Base-by-base conservation (phyloP, 1,139 yeast species). In the Candida sanyaensis region DNA sequence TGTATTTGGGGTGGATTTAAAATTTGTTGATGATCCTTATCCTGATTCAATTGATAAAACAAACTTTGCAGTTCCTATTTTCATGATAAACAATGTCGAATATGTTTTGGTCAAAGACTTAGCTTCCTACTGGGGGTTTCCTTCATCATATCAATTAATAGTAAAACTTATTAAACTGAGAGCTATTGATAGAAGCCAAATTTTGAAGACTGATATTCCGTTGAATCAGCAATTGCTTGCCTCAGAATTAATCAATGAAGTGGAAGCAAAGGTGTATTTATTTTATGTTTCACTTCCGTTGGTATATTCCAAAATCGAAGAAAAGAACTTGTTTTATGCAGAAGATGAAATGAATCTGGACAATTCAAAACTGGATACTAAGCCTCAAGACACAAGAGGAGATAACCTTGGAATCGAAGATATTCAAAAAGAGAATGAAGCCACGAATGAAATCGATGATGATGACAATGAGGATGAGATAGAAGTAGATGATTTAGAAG, bases 81-180 rank as follows among this genome's bases (percentile, higher is more conserved):
- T 55, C 33, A 40, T 9, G 5, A 23, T 43, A 11, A 42, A 51
- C 23, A 46, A 45, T 12, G 43, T 44, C 5, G 47, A 61, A 29
- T 61, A 58, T 42, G 71, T 70, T 2, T 59, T 75, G 38, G 44
- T 70, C 3, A 65, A 65, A 45, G 67, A 72, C 49, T 57, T 75
- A 48, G 68, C 75, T 4, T 37, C 34, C n/a, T 48, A 65, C 3
- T 74, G 77, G 73, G 69, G 68, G 48, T 75, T 60, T 49, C 78
- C 79, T 1, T 74, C 79, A 2, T 69, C 78, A 5, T 74, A 74
- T 50, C 80, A 75, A 51, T 53, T 75, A 17, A 63, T 75, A 12
- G 52, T 56, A 12, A 60, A 59, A 48, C 38, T 75, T 2, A 49
- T 68, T 1, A 68, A 66, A 47, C 47, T 51, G 4, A 55, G 68